Percentiles rank a stretch among this genome's conserved stretches.
phyloP scores from a whole-genome alignment of 2,329 filamentous ascomycete genomes.

The Clonostachys solani region DNA sequence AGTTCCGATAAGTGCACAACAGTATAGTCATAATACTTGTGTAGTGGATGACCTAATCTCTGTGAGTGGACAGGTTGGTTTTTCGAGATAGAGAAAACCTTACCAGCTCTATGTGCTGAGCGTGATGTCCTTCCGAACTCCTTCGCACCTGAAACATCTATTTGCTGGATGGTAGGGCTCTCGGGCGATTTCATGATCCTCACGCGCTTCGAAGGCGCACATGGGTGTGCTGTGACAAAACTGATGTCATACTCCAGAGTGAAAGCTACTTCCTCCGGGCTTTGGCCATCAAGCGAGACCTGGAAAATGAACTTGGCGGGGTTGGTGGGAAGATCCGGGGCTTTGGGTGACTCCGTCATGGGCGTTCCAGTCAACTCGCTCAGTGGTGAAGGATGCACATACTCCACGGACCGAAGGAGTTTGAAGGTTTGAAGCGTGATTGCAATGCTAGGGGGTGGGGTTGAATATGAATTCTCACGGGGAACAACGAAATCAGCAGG shows the following conservation, averaged over 20 bases:
- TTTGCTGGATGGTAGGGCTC: constrained; percentile 55
- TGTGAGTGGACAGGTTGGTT: constrained; percentile 6
- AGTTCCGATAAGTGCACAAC: constrained; percentile 56
- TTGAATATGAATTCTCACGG: constrained; percentile 47
- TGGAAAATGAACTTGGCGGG: constrained; percentile 27
- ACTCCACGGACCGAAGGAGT: constrained; percentile 37
- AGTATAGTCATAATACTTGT: constrained; percentile 58
- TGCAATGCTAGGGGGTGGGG: constrained; percentile 39
- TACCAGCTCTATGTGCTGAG: constrained; percentile 43
- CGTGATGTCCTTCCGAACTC: constrained; percentile 37
- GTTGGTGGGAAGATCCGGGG: constrained; percentile 24
- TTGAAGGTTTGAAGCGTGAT: constrained; percentile 47
- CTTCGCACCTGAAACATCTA: constrained; percentile 44
- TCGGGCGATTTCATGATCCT: constrained; percentile 55
- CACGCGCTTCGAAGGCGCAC: constrained; percentile 51
- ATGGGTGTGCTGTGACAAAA: constrained; percentile 65
- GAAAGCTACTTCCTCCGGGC: constrained; percentile 35
- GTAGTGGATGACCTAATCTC: constrained; percentile 52
- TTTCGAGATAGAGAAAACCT: constrained; percentile 5
- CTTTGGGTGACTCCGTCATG: constrained; percentile 25
- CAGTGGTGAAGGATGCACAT: constrained; percentile 38
- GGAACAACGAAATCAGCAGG: constrained; percentile 62
- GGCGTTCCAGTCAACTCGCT: constrained; percentile 31
- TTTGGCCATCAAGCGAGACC: constrained; percentile 29
- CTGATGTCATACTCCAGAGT: constrained; percentile 53